Evolutionary conservation across 2,329 filamentous ascomycete species (phyloP).

Genomic region (Diaporthe ampelina): DNA sequence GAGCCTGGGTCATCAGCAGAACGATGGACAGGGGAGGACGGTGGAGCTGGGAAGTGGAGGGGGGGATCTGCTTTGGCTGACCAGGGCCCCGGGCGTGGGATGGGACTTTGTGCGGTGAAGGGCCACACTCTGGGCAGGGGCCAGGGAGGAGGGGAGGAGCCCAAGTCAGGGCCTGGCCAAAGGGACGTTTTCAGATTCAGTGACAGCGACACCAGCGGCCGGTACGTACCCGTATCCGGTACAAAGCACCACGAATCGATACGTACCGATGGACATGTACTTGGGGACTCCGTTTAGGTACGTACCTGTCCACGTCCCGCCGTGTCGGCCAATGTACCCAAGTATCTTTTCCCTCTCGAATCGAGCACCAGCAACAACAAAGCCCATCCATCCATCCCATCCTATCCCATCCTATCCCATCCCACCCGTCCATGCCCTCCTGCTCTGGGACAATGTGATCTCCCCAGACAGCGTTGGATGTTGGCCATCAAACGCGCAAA

Average conservation of each 20-base stretch:
- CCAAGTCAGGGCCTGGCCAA: slow-evolving; percentile 32
- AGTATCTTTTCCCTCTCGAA: slow-evolving; percentile 11
- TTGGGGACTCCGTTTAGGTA: slow-evolving; percentile 42
- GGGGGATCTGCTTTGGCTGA: slow-evolving; percentile 36
- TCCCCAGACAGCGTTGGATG: slow-evolving; percentile 21
- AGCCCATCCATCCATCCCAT: slow-evolving; percentile 18
- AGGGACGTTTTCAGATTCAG: slow-evolving; percentile 33
- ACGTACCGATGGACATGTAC: slow-evolving; percentile 38
- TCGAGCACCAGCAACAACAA: slow-evolving; percentile 10
- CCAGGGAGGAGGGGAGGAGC: slow-evolving; percentile 31
- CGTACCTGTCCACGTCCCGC: slow-evolving; percentile 38
- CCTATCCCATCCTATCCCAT: slow-evolving; percentile 7
- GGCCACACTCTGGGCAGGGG: slow-evolving; percentile 28
- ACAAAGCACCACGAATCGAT: slow-evolving; percentile 27
- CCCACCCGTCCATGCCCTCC: slow-evolving; percentile 16
- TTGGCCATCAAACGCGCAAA: slow-evolving; percentile 30
- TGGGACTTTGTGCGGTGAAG: slow-evolving; percentile 36
- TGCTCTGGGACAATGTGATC: slow-evolving; percentile 34
- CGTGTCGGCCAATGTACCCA: slow-evolving; percentile 41
- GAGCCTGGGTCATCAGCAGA: slow-evolving; percentile 31
- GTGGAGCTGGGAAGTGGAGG: slow-evolving; percentile 34
- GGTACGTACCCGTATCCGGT: slow-evolving; percentile 35
- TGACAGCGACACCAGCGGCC: not conserved
- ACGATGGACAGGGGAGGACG: slow-evolving; percentile 24
- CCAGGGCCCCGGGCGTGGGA: slow-evolving; percentile 34